Conservation (phyloP, 1,139 yeast species). For the Kurtzmaniella quercitrusa region DNA sequence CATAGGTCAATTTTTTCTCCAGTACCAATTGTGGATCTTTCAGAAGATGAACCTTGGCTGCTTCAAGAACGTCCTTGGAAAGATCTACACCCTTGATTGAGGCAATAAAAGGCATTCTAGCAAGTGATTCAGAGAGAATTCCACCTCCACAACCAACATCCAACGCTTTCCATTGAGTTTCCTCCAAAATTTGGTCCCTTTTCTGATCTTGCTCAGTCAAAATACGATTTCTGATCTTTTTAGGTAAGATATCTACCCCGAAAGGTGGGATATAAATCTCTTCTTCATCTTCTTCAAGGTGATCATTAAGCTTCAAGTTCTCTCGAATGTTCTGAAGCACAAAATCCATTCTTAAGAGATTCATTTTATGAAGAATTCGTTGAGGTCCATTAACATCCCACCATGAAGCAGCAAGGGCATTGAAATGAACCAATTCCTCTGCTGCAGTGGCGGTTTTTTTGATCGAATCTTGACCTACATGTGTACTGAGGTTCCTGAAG, state of each 20-base stretch:
- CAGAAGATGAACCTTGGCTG: slow-evolving; percentile 65
- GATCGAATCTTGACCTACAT: neutral
- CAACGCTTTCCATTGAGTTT: slow-evolving; percentile 47
- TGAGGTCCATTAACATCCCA: slow-evolving; percentile 97
- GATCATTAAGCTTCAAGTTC: slow-evolving; percentile 42
- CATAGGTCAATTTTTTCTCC: slow-evolving; percentile 50
- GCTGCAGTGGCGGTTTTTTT: slow-evolving; percentile 31
- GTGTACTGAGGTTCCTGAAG: neutral
- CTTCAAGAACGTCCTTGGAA: slow-evolving; percentile 74
- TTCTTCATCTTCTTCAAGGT: slow-evolving; percentile 38
- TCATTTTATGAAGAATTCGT: slow-evolving; percentile 91
- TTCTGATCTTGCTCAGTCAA: slow-evolving; percentile 44
- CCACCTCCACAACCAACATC: slow-evolving; percentile 99
- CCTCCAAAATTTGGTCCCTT: slow-evolving; percentile 33
- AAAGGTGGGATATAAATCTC: slow-evolving; percentile 76
- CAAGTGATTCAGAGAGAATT: slow-evolving; percentile 78
- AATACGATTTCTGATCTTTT: slow-evolving; percentile 42
- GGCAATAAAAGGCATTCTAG: slow-evolving; percentile 62
- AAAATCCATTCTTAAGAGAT: slow-evolving; percentile 82
- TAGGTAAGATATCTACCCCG: slow-evolving; percentile 62
- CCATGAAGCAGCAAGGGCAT: slow-evolving; percentile 84
- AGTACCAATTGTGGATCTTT: slow-evolving; percentile 52
- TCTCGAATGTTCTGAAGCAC: slow-evolving; percentile 56
- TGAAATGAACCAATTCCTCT: slow-evolving; percentile 73
- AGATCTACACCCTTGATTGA: slow-evolving; percentile 80